Conservation (phyloP, 345 rosid genomes). For the Rhodamnia rubescens region DNA sequence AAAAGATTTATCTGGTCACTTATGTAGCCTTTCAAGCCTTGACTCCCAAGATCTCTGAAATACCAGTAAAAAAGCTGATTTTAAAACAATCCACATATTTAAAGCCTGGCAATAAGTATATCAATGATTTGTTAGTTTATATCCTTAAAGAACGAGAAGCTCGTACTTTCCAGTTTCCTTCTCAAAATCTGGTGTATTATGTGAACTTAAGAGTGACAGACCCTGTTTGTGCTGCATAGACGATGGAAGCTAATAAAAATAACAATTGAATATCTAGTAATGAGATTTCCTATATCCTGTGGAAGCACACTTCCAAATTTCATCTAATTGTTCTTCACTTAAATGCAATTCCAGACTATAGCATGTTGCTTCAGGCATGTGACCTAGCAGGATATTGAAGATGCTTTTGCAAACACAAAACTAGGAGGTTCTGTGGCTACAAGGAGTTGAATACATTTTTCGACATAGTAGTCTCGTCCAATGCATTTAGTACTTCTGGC, state of each 20-base stretch:
- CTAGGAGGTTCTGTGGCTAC: neutral
- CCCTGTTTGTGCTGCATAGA: neutral
- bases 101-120: neutral
- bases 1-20: slow-evolving; percentile 77
- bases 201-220: neutral
- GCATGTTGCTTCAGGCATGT: neutral
- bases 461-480: neutral
- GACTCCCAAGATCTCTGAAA: slow-evolving; percentile 88
- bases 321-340: neutral
- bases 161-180: neutral
- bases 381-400: neutral
- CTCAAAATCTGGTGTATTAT: neutral
- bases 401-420: neutral
- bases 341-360: neutral
- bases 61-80: neutral
- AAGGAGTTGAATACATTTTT: neutral
- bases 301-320: neutral
- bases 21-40: slow-evolving; percentile 79
- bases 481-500: neutral
- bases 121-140: neutral
- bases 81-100: neutral
- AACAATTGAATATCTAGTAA: neutral
- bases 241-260: neutral
- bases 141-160: neutral
- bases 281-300: neutral